phyloP scores from a whole-genome alignment of 306 rosid genomes.

The Cicer chorassanicum region DNA sequence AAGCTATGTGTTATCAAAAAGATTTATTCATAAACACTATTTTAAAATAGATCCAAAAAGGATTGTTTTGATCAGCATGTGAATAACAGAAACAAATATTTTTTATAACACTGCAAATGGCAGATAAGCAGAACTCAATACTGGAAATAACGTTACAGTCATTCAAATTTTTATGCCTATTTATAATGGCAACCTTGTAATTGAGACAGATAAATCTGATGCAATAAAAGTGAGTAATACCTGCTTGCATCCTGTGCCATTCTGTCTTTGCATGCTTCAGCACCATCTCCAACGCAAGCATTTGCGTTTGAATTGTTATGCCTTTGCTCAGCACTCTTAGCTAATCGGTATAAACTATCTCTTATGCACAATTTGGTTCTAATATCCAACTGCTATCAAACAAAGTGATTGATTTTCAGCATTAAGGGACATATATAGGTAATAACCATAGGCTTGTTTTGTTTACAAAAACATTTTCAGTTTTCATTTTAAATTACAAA shows the following conservation, averaged over 20 bases:
- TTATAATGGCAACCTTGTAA: conserved; percentile 2
- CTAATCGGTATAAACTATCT: conserved; percentile 89
- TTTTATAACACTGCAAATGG: conserved; percentile 30
- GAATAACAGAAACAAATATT: conserved; percentile 19
- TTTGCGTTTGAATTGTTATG: conserved; percentile 53
- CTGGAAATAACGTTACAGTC: not conserved
- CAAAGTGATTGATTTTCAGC: conserved; percentile 28
- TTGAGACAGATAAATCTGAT: conserved; percentile 25
- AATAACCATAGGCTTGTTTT: conserved; percentile 2
- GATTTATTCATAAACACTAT: conserved; percentile 20
- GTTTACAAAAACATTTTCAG: not conserved
- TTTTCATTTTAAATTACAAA: conserved; percentile 13
- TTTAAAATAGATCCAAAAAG: not conserved
- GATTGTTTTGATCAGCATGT: conserved; percentile 15
- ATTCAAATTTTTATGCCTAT: conserved; percentile 5
- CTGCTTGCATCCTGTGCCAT: conserved; percentile 59
- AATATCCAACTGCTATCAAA: conserved; percentile 69
- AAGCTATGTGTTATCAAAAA: conserved; percentile 42
- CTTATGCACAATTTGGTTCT: conserved; percentile 82
- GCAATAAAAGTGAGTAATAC: conserved; percentile 47
- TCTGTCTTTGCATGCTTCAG: conserved; percentile 51
- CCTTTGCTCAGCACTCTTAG: conserved; percentile 89
- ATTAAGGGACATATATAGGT: conserved; percentile 2
- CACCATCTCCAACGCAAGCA: conserved; percentile 54
- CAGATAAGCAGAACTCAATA: not conserved